A percentile compares a stretch with the other conserved stretches of the same genome.
These are phyloP conservation scores for Penstemon barbatus DNA, from an alignment of 257 asterid genomes.

Conservation along the genomic window DNA sequence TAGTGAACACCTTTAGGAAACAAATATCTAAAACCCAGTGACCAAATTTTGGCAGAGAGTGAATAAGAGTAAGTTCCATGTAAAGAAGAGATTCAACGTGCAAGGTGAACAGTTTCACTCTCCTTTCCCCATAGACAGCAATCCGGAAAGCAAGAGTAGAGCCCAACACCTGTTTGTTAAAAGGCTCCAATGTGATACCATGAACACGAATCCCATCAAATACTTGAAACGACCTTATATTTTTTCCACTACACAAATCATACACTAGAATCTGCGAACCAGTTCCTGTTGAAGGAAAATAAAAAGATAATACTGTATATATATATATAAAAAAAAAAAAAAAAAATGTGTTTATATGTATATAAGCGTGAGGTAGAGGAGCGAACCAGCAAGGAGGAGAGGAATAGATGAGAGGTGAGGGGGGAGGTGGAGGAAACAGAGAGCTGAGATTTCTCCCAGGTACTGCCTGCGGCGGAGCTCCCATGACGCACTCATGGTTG, in stretches of 20 bases:
- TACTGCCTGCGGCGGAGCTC: slow-evolving; percentile 60
- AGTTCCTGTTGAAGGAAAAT: slow-evolving; percentile 52
- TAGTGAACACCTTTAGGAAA: slow-evolving; percentile 57
- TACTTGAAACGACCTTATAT: slow-evolving; percentile 59
- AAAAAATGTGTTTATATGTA: not conserved
- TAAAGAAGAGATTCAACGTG: slow-evolving; percentile 32
- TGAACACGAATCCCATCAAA: slow-evolving; percentile 93
- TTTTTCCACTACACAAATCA: slow-evolving; percentile 48
- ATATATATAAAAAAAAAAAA: too few relatives aligned
- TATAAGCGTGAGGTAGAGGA: not conserved
- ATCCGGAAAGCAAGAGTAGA: slow-evolving; percentile 38
- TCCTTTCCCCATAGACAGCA: slow-evolving; percentile 83
- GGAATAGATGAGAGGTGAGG: slow-evolving; percentile 53
- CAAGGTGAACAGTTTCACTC: slow-evolving; percentile 72
- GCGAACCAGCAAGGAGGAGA: slow-evolving; percentile 77
- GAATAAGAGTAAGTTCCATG: slow-evolving; percentile 44
- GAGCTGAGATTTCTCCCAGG: slow-evolving; percentile 92
- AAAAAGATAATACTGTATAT: not conserved
- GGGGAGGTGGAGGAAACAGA: slow-evolving; percentile 79
- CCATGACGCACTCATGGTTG: slow-evolving; percentile 38
- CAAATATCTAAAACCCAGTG: slow-evolving; percentile 93
- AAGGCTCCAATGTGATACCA: slow-evolving; percentile 58
- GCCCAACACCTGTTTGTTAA: slow-evolving; percentile 28
- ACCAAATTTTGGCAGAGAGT: slow-evolving; percentile 58
- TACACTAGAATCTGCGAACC: slow-evolving; percentile 82